phyloP scores from a whole-genome alignment of 2,329 filamentous ascomycete genomes.

The Arthrobotrys pseudoclavata region DNA sequence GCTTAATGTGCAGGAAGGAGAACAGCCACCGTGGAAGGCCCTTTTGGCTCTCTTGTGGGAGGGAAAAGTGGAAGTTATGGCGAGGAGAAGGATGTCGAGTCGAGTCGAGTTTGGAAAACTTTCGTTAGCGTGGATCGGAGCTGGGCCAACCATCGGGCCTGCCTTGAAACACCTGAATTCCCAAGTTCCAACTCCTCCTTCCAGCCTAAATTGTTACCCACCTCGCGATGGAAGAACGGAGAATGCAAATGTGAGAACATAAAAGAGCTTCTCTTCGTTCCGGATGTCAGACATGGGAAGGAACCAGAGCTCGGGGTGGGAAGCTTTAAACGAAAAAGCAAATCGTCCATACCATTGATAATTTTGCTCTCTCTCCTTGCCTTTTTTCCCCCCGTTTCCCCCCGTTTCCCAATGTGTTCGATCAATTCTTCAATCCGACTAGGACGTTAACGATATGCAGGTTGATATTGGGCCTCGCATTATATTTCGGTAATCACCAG shows the following conservation, averaged over 20 bases:
- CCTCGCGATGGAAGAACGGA: neutral
- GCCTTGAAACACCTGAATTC: slow-evolving; percentile 35
- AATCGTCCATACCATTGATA: neutral
- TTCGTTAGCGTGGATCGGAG: slow-evolving; percentile 10
- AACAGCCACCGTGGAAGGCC: neutral
- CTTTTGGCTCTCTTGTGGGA: slow-evolving; percentile 4
- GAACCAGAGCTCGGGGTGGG: slow-evolving; percentile 1
- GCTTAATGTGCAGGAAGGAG: slow-evolving; percentile 27
- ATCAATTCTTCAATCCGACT: slow-evolving; percentile 46
- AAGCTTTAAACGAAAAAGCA: slow-evolving; percentile 31
- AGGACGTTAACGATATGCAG: slow-evolving; percentile 53
- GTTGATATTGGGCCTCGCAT: slow-evolving; percentile 52
- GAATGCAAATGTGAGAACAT: neutral
- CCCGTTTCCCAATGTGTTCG: slow-evolving; percentile 18
- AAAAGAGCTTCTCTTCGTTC: slow-evolving; percentile 8
- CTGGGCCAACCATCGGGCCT: slow-evolving; percentile 32
- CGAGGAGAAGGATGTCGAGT: slow-evolving; percentile 8
- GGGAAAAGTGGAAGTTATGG: slow-evolving; percentile 21
- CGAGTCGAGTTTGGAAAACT: slow-evolving; percentile 26
- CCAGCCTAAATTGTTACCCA: slow-evolving; percentile 24
- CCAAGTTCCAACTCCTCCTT: slow-evolving; percentile 10
- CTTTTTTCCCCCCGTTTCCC: slow-evolving; percentile 28
- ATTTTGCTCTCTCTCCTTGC: slow-evolving; percentile 1
- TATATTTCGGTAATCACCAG: slow-evolving; percentile 50
- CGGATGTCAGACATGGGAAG: neutral